Percentiles rank a stretch among this genome's conserved stretches.
phyloP scores from a whole-genome alignment of 441 rosid species.

The Theobroma grandiflorum region DNA sequence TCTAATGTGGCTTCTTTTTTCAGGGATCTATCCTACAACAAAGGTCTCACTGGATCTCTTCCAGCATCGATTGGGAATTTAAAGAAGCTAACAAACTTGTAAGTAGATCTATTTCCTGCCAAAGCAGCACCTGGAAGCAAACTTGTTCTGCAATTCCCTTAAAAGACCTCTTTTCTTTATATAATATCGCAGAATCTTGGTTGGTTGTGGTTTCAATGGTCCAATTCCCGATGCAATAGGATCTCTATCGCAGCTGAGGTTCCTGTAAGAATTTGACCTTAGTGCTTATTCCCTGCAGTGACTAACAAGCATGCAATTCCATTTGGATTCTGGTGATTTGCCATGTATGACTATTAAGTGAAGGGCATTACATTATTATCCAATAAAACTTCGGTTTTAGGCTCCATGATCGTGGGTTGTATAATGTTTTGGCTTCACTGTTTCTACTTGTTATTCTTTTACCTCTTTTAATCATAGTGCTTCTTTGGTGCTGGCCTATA shows the following conservation, averaged over 20 bases:
- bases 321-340: not conserved
- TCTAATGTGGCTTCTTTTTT: slow-evolving; percentile 22
- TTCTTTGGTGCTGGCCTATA: slow-evolving; percentile 20
- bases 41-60: slow-evolving; percentile 63
- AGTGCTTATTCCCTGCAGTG: not conserved
- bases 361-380: not conserved
- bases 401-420: not conserved
- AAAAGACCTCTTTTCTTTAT: not conserved
- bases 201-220: slow-evolving; percentile 79
- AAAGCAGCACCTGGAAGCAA: not conserved
- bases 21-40: slow-evolving; percentile 84
- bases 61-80: slow-evolving; percentile 67
- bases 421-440: not conserved
- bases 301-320: not conserved
- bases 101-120: slow-evolving; percentile 36
- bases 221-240: slow-evolving; percentile 77
- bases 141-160: slow-evolving; percentile 9
- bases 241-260: slow-evolving; percentile 46
- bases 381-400: slow-evolving; percentile 9
- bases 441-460: not conserved
- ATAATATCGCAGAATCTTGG: slow-evolving; percentile 61
- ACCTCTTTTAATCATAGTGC: not conserved
- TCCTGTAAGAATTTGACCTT: slow-evolving; percentile 58
- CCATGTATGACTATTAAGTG: not conserved
- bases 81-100: slow-evolving; percentile 70